Percentiles rank a stretch among this genome's conserved stretches.
Evolutionary conservation across 2,329 filamentous ascomycete species (phyloP).

Genomic region (Cytospora paraplurivora): DNA sequence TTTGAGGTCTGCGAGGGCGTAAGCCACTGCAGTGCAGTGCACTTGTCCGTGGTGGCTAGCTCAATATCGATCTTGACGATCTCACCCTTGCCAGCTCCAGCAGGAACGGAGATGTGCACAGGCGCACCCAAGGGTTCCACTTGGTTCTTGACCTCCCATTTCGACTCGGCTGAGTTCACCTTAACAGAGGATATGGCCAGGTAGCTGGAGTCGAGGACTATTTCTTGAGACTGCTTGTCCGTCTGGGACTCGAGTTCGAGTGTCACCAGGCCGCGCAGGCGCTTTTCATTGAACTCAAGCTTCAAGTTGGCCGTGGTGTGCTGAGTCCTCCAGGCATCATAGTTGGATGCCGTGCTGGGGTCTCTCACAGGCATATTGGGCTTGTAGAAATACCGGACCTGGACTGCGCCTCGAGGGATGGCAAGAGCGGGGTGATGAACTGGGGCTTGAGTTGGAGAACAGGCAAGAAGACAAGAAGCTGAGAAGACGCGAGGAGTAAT

Average conservation of each 20-base stretch:
- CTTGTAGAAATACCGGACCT: constrained; percentile 31
- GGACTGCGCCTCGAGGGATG: constrained; percentile 13
- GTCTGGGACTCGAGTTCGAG: constrained; percentile 78
- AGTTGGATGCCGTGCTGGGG: constrained; percentile 90
- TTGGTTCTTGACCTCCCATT: constrained; percentile 72
- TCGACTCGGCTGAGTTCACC: constrained; percentile 60
- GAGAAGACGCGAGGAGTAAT: constrained; percentile 14
- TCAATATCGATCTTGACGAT: constrained; percentile 62
- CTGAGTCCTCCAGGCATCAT: constrained; percentile 80
- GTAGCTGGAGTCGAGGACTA: constrained; percentile 86
- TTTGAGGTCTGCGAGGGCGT: constrained; percentile 91
- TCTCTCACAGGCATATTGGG: constrained; percentile 59
- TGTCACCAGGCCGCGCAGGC: constrained; percentile 74
- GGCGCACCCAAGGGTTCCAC: constrained; percentile 75
- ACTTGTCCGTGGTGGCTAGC: constrained; percentile 80
- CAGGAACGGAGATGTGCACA: constrained; percentile 64
- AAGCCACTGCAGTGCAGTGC: constrained; percentile 94
- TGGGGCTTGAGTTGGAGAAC: constrained; percentile 2
- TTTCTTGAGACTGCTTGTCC: constrained; percentile 70
- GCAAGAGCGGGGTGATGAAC: constrained; percentile 5
- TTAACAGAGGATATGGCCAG: constrained; percentile 73
- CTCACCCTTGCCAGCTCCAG: constrained; percentile 55
- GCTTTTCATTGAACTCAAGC: constrained; percentile 80
- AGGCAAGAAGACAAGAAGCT: constrained; percentile 4
- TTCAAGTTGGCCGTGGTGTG: constrained; percentile 82